Evolutionary conservation across 352 stramenopile species (phyloP).

Genomic region (Albugo candida): DNA sequence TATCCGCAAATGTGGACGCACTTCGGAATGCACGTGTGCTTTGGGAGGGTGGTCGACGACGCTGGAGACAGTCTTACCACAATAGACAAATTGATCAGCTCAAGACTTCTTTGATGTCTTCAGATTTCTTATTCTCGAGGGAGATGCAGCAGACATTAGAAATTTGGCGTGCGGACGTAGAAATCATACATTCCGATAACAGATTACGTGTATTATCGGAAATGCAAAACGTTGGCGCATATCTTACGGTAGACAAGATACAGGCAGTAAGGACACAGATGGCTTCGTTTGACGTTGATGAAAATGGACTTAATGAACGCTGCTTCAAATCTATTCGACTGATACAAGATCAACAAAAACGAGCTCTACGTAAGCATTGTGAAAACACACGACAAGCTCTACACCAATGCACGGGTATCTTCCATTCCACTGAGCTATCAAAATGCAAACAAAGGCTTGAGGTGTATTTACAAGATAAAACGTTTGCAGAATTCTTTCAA

Average conservation of each 20-base stretch:
- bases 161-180: constrained; percentile 30
- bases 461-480: constrained; percentile 17
- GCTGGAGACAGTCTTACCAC: constrained; percentile 64
- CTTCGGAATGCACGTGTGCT: constrained; percentile 26
- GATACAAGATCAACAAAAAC: constrained; percentile 20
- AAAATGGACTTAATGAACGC: constrained; percentile 36
- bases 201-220: constrained; percentile 26
- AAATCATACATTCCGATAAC: constrained; percentile 23
- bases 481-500: constrained; percentile 71
- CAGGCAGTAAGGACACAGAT: constrained; percentile 23
- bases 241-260: constrained; percentile 22
- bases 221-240: constrained; percentile 17
- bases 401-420: constrained; percentile 42
- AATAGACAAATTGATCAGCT: constrained; percentile 47
- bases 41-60: constrained; percentile 37
- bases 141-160: constrained; percentile 32
- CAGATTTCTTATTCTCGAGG: constrained; percentile 44
- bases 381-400: constrained; percentile 33
- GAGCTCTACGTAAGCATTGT: constrained; percentile 15
- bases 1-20: constrained; percentile 42
- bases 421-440: constrained; percentile 26
- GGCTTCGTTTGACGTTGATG: constrained; percentile 25
- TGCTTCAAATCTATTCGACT: constrained; percentile 32
- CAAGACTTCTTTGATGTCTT: constrained; percentile 27
- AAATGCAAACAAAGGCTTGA: constrained; percentile 14